Percentiles rank a stretch among this genome's conserved stretches.
These are phyloP conservation scores for Phyllosticta ampelicida DNA, from an alignment of 2,329 filamentous ascomycete genomes.

Conservation along the genomic window DNA sequence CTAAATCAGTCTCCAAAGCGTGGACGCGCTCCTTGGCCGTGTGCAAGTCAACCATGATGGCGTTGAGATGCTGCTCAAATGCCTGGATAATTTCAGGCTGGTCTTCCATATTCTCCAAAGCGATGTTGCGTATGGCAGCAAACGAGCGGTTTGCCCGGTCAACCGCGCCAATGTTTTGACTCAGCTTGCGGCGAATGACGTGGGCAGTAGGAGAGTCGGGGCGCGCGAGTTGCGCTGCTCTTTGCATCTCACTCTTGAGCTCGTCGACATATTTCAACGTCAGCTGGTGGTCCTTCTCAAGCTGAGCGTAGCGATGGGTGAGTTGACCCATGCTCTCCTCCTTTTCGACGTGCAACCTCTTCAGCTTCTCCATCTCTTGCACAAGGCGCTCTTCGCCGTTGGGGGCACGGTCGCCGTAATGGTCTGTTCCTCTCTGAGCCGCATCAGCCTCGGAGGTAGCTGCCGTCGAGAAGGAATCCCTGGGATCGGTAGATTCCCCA, in stretches of 20 bases:
- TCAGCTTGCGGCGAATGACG: constrained; percentile 88
- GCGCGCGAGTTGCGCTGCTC: constrained; percentile 51
- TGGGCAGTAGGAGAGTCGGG: constrained; percentile 57
- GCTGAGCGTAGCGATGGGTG: constrained; percentile 66
- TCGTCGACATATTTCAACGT: constrained; percentile 80
- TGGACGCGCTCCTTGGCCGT: constrained; percentile 79
- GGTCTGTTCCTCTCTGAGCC: constrained; percentile 15
- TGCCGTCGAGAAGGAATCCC: constrained; percentile 33
- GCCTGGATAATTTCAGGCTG: constrained; percentile 79
- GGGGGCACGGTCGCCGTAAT: constrained; percentile 11
- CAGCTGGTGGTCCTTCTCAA: constrained; percentile 72
- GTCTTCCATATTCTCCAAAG: constrained; percentile 71
- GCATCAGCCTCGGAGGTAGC: constrained; percentile 50
- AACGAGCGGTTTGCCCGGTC: constrained; percentile 90
- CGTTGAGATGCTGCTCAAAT: constrained; percentile 84
- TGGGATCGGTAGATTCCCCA: constrained; percentile 51
- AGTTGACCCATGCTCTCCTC: constrained; percentile 64
- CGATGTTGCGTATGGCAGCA: constrained; percentile 78
- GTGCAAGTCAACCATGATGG: constrained; percentile 87
- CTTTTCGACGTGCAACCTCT: constrained; percentile 61
- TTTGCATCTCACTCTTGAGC: constrained; percentile 75
- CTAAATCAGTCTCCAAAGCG: constrained; percentile 75
- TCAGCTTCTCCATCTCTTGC: constrained; percentile 61
- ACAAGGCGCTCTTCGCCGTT: constrained; percentile 28
- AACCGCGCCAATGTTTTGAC: constrained; percentile 74